Percentiles rank a stretch among this genome's conserved stretches.
Evolutionary conservation across 257 asterid species (phyloP).

Genomic region (Primulina huaijiensis): DNA sequence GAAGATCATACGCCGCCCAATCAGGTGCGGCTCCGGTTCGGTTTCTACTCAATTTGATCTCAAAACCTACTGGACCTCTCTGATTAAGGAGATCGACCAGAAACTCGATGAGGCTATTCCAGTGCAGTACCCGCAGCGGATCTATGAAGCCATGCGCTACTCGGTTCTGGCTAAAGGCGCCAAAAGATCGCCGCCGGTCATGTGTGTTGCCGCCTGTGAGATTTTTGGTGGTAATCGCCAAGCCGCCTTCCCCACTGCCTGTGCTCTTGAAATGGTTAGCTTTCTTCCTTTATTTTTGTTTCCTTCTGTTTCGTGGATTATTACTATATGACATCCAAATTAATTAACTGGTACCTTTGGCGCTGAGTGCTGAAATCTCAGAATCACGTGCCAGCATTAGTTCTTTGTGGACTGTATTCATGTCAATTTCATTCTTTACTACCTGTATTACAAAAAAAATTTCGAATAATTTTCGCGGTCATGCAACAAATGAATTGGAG

Average conservation of each 20-base stretch:
- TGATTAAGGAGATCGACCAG: conserved; percentile 68
- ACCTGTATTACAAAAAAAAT: too few relatives aligned
- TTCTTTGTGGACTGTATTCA: too few relatives aligned
- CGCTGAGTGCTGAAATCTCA: not conserved
- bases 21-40: conserved; percentile 46
- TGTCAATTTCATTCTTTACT: too few relatives aligned
- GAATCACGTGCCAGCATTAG: not conserved
- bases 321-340: too few relatives aligned
- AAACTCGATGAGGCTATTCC: conserved; percentile 87
- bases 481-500: not conserved
- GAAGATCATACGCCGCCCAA: conserved; percentile 38
- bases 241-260: conserved; percentile 97
- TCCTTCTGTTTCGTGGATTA: not conserved
- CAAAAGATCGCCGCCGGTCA: conserved; percentile 89
- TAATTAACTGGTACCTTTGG: too few relatives aligned
- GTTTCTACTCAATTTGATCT: conserved; percentile 58
- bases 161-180: conserved; percentile 86
- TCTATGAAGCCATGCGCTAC: conserved; percentile 95
- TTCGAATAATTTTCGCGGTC: not conserved
- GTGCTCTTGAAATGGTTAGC: conserved; percentile 94
- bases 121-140: conserved; percentile 76
- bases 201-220: conserved; percentile 96
- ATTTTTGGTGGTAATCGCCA: conserved; percentile 76
- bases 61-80: conserved; percentile 73
- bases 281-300: not conserved